Evolutionary conservation across 257 asterid species (phyloP), one percentile per base, ranked within the genome.

Genomic region (Knoxia roxburghii): DNA sequence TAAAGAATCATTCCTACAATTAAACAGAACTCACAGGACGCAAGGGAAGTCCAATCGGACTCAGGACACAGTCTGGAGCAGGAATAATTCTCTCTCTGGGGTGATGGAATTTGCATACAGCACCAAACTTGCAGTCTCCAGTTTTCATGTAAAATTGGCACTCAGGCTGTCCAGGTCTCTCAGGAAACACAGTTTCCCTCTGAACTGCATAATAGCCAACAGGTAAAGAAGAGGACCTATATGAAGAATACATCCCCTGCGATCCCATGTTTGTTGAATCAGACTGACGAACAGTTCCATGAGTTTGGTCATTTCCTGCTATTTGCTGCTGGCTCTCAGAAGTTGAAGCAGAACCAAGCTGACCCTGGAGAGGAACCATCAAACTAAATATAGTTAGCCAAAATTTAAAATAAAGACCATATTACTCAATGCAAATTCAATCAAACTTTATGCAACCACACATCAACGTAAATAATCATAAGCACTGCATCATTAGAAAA

Each of bases 91-190:
- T 89, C 76, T 88, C 96, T 74, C 86, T 90, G 26, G 98, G 97
- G 75, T 93, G 98, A 77, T 93, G 95, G 80, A 87, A 93, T 83
- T 86, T 93, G 79, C 98, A 93, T 23, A 83, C 96, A 59, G 94
- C 87, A 67, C 97, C 98, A 69, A 88, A 93, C 76, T 93, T 93
- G 81, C 98, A 93, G 71, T 90, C 98, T 64, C 98, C 98, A 18
- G 98, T 93, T 82, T 88, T 93, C 90, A 93, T 75, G 85, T 93
- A 93, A 79, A 89, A 90, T 77, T 85, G 95, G 82, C 99, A 93
- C 78, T 93, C 99, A 1, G 95, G 95, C 77, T 88, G 92, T 55
- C 95, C 97, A 21, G 90, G 97, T 79, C 99, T 89, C 82, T 90
- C 97, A 30, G 99, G 99, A 80, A 90, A 93, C 62, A 85, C 84